These are phyloP conservation scores for Neoconidiobolus thromboides DNA, from an alignment of 371 early-diverging fungal genomes.

Conservation along the genomic window DNA sequence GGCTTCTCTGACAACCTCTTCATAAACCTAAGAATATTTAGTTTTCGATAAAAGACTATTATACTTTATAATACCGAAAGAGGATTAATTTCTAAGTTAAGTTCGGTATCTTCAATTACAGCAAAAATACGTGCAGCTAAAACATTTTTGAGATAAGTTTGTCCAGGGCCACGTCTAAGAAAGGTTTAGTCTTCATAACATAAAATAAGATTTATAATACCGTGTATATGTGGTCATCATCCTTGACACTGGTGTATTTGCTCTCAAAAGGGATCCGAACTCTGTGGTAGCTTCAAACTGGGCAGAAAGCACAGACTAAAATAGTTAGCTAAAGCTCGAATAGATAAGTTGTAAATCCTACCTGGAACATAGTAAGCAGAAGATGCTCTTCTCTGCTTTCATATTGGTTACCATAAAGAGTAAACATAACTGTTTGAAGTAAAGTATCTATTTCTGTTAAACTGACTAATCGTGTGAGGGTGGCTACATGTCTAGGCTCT, in stretches of 20 bases:
- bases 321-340: not conserved
- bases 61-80: conserved; percentile 26
- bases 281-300: conserved; percentile 80
- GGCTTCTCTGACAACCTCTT: conserved; percentile 61
- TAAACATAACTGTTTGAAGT: conserved; percentile 90
- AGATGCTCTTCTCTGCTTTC: conserved; percentile 89
- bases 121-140: conserved; percentile 62
- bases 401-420: conserved; percentile 88
- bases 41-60: not conserved
- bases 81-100: conserved; percentile 78
- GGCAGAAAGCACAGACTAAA: conserved; percentile 62
- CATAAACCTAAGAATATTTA: conserved; percentile 38
- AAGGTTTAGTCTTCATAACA: not conserved
- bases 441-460: conserved; percentile 81
- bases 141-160: conserved; percentile 75
- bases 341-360: conserved; percentile 11
- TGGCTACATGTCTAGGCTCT: conserved; percentile 81
- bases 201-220: not conserved
- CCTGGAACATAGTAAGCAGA: conserved; percentile 88
- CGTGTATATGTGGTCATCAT: conserved; percentile 90
- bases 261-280: conserved; percentile 69
- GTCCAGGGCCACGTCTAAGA: conserved; percentile 70
- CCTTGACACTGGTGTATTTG: conserved; percentile 87
- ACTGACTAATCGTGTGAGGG: conserved; percentile 59
- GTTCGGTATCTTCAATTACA: conserved; percentile 49